These are phyloP conservation scores for Lepidium africanum DNA, from an alignment of 345 rosid species.

Conservation along the genomic window DNA sequence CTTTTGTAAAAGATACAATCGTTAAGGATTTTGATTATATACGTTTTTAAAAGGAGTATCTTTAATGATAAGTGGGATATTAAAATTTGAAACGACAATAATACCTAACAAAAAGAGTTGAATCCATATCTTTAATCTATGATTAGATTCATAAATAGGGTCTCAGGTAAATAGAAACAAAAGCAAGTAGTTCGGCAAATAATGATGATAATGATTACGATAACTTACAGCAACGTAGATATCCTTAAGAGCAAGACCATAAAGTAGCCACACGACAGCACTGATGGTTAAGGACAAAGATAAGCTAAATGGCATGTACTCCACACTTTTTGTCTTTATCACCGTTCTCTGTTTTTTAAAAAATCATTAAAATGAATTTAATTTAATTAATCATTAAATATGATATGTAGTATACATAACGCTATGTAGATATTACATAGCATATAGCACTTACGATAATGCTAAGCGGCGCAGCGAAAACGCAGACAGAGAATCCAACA, in stretches of 20 bases:
- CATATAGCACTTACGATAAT: constrained; percentile 54
- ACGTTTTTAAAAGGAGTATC: background rate
- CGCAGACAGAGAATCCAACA: constrained; percentile 42
- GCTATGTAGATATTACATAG: no score
- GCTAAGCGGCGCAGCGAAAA: constrained; percentile 59
- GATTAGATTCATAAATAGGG: constrained; percentile 5
- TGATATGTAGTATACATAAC: no score
- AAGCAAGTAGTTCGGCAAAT: constrained; percentile 15
- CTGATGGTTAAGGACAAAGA: constrained; percentile 46
- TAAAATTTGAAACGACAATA: constrained; percentile 15
- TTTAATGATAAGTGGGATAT: constrained; percentile 11
- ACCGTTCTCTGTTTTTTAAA: constrained; percentile 32
- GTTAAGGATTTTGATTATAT: no score
- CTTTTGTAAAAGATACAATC: constrained; percentile 11
- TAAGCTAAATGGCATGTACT: constrained; percentile 58
- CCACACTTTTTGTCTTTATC: constrained; percentile 52
- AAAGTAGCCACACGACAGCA: constrained; percentile 52
- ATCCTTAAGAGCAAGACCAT: constrained; percentile 45
- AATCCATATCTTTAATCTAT: constrained; percentile 12
- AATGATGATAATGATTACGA: constrained; percentile 2
- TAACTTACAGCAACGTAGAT: constrained; percentile 40
- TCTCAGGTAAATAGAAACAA: constrained; percentile 23
- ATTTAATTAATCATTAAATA: background rate
- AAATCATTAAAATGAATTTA: background rate
- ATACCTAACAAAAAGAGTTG: constrained; percentile 23